A percentile compares a stretch with the other conserved stretches of the same genome.
phyloP scores from a whole-genome alignment of 2,329 filamentous ascomycete genomes.

The Aspergillus sp. region DNA sequence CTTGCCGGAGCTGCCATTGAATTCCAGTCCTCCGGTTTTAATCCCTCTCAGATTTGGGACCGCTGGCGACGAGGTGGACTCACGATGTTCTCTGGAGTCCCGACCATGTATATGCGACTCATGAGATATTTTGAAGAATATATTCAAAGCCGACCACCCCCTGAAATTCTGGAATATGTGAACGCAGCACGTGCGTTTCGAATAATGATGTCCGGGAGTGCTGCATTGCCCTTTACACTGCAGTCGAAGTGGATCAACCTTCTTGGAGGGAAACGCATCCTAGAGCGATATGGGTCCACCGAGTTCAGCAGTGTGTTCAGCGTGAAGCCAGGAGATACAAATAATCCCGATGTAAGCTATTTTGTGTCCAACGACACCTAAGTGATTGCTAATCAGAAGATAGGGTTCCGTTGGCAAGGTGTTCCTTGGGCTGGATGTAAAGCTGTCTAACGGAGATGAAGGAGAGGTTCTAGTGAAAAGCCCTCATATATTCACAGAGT shows the following conservation, averaged over 20 bases:
- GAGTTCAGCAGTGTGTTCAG: slow-evolving; percentile 46
- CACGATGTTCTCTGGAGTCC: slow-evolving; percentile 48
- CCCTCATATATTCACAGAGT: slow-evolving; percentile 38
- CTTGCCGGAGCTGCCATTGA: slow-evolving; percentile 44
- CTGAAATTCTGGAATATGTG: slow-evolving; percentile 36
- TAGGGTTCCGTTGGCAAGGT: background rate
- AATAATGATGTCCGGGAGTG: slow-evolving; percentile 38
- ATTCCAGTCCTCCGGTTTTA: slow-evolving; percentile 43
- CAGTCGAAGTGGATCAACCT: slow-evolving; percentile 47
- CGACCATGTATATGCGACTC: slow-evolving; percentile 49
- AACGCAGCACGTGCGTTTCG: slow-evolving; percentile 29
- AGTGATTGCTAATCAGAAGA: background rate
- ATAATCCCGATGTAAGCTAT: background rate
- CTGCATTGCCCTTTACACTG: slow-evolving; percentile 49
- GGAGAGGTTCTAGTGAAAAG: slow-evolving; percentile 46
- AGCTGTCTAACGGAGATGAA: slow-evolving; percentile 39
- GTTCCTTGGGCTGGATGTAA: slow-evolving; percentile 6
- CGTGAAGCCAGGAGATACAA: slow-evolving; percentile 24
- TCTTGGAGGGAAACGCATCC: slow-evolving; percentile 28
- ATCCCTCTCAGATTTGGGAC: slow-evolving; percentile 43
- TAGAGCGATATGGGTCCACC: slow-evolving; percentile 45
- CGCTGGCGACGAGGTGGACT: slow-evolving; percentile 40
- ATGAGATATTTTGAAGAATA: slow-evolving; percentile 40
- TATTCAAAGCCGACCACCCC: slow-evolving; percentile 22
- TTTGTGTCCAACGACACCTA: background rate